These are phyloP conservation scores for Fusarium mangiferae DNA, from an alignment of 2,329 filamentous ascomycete genomes.

Conservation along the genomic window DNA sequence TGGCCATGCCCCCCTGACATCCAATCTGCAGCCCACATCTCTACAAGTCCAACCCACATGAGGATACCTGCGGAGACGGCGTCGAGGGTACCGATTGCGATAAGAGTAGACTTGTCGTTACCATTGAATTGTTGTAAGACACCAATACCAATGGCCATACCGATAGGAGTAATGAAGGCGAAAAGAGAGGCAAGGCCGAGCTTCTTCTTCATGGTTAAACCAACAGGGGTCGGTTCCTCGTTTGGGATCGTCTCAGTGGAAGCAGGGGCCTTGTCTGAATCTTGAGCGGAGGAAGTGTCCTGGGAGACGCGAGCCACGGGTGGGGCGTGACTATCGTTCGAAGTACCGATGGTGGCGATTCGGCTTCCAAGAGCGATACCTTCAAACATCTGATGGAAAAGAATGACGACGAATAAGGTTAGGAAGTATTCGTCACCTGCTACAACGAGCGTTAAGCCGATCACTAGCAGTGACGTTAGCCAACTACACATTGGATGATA, in stretches of 20 bases:
- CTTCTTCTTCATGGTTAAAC: conserved; percentile 60
- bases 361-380: conserved; percentile 78
- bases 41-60: conserved; percentile 81
- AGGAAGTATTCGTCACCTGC: conserved; percentile 66
- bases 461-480: conserved; percentile 56
- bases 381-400: conserved; percentile 84
- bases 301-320: conserved; percentile 35
- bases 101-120: conserved; percentile 73
- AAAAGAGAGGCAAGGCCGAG: conserved; percentile 71
- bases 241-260: conserved; percentile 36
- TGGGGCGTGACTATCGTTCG: conserved; percentile 27
- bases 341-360: conserved; percentile 68
- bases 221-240: conserved; percentile 18
- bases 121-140: conserved; percentile 78
- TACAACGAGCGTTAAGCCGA: conserved; percentile 72
- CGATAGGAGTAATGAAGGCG: conserved; percentile 77
- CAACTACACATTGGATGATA: not conserved
- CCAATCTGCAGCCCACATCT: conserved; percentile 85
- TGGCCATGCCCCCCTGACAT: conserved; percentile 58
- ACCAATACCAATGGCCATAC: conserved; percentile 83
- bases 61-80: conserved; percentile 80
- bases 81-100: conserved; percentile 79
- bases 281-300: conserved; percentile 26
- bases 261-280: conserved; percentile 44
- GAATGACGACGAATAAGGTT: conserved; percentile 72